Base-by-base conservation (phyloP, 441 rosid species). In the Oxalis stricta region DNA sequence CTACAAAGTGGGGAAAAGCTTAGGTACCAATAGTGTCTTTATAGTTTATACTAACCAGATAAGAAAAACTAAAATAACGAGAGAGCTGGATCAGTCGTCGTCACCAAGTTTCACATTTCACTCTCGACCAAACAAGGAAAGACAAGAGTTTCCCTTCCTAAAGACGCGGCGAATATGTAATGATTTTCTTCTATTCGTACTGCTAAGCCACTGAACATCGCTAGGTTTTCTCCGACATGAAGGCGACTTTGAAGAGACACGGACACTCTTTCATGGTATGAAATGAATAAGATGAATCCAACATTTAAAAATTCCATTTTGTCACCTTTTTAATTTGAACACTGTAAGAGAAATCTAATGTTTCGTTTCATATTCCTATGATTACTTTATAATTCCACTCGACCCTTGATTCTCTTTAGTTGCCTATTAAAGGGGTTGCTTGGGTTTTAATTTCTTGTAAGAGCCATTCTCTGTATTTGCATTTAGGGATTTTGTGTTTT, bases 201-300 rank as follows among this genome's bases (percentile, higher is more conserved):
- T n/a, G n/a, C n/a, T n/a, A n/a, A n/a, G n/a, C n/a, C n/a, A n/a
- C n/a, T n/a, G n/a, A n/a, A n/a, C n/a, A n/a, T n/a, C n/a, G 33
- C 7, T 14, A 3, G 11, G 26, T 10, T 10, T 14, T 33, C 19
- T 29, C 18, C 22, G 61, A 58, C 55, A 15, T 35, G 9, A 58
- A 68, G 74, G 21, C 53, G 29, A 21, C 51, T 5, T 14, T 53
- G 16, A 49, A 44, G 48, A 30, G 61, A 37, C 23, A 14, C 34
- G 17, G 61, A 37, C 23, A 14, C 34, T 16, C 45, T 29, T 53
- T 42, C 19, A 44, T 41, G 30, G 42, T 29, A 44, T 38, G 71
- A 67, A 60, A 60, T 26, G 9, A 5, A 34, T 31, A 33, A 24
- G n/a, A n/a, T n/a, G n/a, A n/a, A n/a, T n/a, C n/a, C n/a, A n/a